Evolutionary conservation across 2,329 filamentous ascomycete species (phyloP), one percentile per base, ranked within the genome.

Genomic region (Phaeosphaeria sp.): DNA sequence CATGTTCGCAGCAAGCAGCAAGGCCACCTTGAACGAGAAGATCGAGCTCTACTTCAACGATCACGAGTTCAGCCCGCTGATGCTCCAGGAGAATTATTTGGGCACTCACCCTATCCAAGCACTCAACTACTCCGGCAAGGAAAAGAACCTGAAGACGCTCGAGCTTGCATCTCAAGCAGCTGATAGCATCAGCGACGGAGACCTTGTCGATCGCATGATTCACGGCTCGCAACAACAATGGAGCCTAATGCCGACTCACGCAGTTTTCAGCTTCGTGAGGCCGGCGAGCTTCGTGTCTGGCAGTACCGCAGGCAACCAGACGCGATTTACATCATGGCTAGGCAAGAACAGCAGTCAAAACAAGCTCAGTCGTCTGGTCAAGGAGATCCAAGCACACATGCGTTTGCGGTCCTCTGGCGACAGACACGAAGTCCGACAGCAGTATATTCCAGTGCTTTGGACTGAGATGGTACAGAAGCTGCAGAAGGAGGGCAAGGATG

Each of bases 31-130:
- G 36, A 98, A 98, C 74, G 94, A 99, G 77, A 99, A 99, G 83
- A 95, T 96, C 61, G 94, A 99, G 78, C 87, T 99, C 1, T 99
- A 99, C 77, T 99, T 99, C 83, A 98, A 99, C 76, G 95, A 99
- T 70, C 95, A 99, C 73, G 95, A 99, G 70, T 96, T 98, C 79
- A 97, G 93, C 71, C 95, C 89, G 72, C 83, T 99, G 52, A 98
- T 99, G 95, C 88, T 99, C 47, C 95, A 99, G 75, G 96, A 99
- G 77, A 99, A 99, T 74, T 99, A 99, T 68, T 84, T 99, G 13
- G 90, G 88, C 61, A 93, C 92, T 1, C 91, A 89, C 59, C 95
- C 95, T 2, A 84, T 88, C 59, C 83, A 81, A 13, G 81, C 91
- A 3, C 85, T 82, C 59, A 83, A 82, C 20, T 89, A 88, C 73